A percentile compares a stretch with the other conserved stretches of the same genome.
phyloP scores from a whole-genome alignment of 2,329 filamentous ascomycete genomes.

The Incumbomyces delicatus region DNA sequence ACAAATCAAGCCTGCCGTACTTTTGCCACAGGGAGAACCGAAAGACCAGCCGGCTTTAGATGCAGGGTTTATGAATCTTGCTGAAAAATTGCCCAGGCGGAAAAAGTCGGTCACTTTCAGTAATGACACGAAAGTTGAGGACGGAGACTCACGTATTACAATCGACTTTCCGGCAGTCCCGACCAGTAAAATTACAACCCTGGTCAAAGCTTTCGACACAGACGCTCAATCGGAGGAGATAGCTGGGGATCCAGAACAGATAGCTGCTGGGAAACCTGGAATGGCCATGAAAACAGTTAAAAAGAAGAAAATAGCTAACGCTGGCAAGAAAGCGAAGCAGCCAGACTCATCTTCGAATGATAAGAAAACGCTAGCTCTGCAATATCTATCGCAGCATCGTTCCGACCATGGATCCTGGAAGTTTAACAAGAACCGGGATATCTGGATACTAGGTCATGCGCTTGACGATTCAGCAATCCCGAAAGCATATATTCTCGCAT shows the following conservation, averaged over 20 bases:
- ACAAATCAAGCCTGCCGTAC: not conserved
- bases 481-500: slow-evolving; percentile 57
- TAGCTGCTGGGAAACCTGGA: not conserved
- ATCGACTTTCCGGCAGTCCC: slow-evolving; percentile 42
- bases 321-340: slow-evolving; percentile 22
- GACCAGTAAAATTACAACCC: slow-evolving; percentile 19
- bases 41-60: not conserved
- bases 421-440: slow-evolving; percentile 92
- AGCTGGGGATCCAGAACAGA: not conserved
- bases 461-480: slow-evolving; percentile 66
- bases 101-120: slow-evolving; percentile 48
- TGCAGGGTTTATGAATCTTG: not conserved
- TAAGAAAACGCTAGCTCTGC: slow-evolving; percentile 21
- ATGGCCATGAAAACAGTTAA: slow-evolving; percentile 3
- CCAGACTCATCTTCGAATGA: slow-evolving; percentile 12
- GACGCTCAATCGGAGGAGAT: not conserved
- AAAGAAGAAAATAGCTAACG: slow-evolving; percentile 26
- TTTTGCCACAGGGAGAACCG: not conserved
- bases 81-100: slow-evolving; percentile 1
- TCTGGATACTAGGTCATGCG: slow-evolving; percentile 70
- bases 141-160: slow-evolving; percentile 27
- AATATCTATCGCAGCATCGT: slow-evolving; percentile 70
- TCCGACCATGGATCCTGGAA: slow-evolving; percentile 68
- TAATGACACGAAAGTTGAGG: slow-evolving; percentile 46
- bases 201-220: not conserved